Conservation (phyloP, 768 basidiomycete species). For the Leccinellum luteum region DNA sequence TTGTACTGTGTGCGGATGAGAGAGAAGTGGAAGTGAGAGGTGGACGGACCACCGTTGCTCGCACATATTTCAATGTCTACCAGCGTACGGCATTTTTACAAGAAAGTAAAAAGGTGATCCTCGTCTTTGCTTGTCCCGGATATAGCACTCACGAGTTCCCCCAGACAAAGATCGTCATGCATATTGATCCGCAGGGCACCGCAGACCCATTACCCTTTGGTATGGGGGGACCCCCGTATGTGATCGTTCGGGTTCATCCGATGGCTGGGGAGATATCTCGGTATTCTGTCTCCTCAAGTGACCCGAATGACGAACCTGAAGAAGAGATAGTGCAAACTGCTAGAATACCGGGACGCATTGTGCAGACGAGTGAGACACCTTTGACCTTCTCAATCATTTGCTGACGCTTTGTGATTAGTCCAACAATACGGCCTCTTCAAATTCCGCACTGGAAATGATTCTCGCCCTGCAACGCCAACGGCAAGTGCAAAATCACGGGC, state of each 20-base stretch:
- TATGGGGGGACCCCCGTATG: conserved; percentile 64
- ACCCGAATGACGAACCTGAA: conserved; percentile 69
- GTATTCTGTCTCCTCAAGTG: conserved; percentile 71
- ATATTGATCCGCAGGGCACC: conserved; percentile 73
- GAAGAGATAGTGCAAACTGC: conserved; percentile 82
- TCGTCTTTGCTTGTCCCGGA: conserved; percentile 1
- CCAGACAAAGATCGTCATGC: conserved; percentile 85
- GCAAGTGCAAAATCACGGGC: conserved; percentile 67
- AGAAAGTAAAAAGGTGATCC: conserved; percentile 72
- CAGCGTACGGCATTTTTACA: conserved; percentile 76
- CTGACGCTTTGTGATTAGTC: conserved; percentile 42
- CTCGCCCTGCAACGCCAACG: conserved; percentile 85
- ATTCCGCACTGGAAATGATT: conserved; percentile 73
- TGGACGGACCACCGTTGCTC: conserved; percentile 62
- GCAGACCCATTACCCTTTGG: conserved; percentile 81
- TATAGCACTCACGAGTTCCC: conserved; percentile 5
- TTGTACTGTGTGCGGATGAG: conserved; percentile 68
- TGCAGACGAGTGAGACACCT: conserved; percentile 72
- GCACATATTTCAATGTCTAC: conserved; percentile 90
- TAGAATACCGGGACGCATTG: conserved; percentile 69
- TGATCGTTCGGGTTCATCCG: conserved; percentile 79
- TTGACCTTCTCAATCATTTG: not conserved
- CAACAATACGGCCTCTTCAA: conserved; percentile 89
- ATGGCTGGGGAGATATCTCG: conserved; percentile 81
- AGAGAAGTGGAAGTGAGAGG: conserved; percentile 69